Base-by-base conservation (phyloP, 1,139 yeast genomes). In the Blastobotrys raffinosifermentans region DNA sequence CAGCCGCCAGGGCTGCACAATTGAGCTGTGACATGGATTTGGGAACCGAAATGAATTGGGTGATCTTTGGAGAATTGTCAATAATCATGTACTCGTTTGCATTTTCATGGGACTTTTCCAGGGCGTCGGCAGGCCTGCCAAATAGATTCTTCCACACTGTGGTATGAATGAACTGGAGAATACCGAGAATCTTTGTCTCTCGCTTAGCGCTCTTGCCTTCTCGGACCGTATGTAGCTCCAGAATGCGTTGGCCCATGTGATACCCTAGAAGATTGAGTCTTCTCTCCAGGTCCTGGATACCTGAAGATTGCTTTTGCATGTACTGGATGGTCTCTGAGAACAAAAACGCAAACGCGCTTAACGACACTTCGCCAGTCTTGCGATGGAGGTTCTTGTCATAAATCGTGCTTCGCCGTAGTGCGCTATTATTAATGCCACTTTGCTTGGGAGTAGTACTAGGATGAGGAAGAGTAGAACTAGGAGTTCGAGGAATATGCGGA, bases 1-100 rank as follows among this genome's bases (percentile, higher is more conserved):
- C 98, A 1, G 96, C 96, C 2, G 82, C 75, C 53, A 83, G 84
- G 0, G 96, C 89, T 8, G 84, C 80, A 53, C 94, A 83, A 53
- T 82, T 84, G 51, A 86, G 69, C 47, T 80, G 80, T 5, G 84
- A 80, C 57, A 81, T 78, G 46, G 86, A 94, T 48, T 74, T 76
- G 2, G 96, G 95, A 4, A 83, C 80, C 21, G 83, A 77, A 18
- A 91, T 79, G 57, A 75, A 91, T 50, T 76, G 80, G 8, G 91
- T 73, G 35, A 89, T 70, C 39, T 82, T 53, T 3, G 98, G 98
- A 18, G 72, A 63, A 51, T 83, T 78, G 57, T 91, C 98, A 15
- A 81, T 80, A 43, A 93, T 85, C 76, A 71, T 71, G 50, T 69
- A 93, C 59, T 91, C 96, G 48, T 81, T 80, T 9, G 73, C 73